Evolutionary conservation across 805 yeast genomes (phyloP).

Genomic region (Metschnikowia vanudenii): DNA sequence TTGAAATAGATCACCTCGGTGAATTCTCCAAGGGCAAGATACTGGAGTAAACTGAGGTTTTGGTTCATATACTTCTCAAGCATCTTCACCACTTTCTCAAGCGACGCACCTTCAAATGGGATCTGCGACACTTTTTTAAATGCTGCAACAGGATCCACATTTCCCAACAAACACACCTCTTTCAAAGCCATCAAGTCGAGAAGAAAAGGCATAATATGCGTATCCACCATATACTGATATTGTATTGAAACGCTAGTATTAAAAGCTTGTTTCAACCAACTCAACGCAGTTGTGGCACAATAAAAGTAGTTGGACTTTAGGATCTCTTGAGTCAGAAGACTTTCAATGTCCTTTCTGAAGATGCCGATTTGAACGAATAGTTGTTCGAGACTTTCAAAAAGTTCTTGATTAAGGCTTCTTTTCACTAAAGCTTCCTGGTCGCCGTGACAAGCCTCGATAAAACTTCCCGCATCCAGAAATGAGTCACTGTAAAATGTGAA

Average conservation of each 20-base stretch:
- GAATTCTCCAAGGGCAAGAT: constrained; percentile 62
- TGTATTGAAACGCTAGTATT: constrained; percentile 53
- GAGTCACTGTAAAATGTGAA: constrained; percentile 45
- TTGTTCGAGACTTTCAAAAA: constrained; percentile 36
- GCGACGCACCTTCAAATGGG: constrained; percentile 24
- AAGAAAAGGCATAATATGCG: constrained; percentile 65
- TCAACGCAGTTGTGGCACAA: constrained; percentile 61
- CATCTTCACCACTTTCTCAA: constrained; percentile 34
- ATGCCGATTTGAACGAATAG: constrained; percentile 31
- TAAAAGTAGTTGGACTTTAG: constrained; percentile 60
- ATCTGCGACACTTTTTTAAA: constrained; percentile 46
- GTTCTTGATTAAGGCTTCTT: constrained; percentile 20
- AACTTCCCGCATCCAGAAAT: constrained; percentile 35
- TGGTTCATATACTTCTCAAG: constrained; percentile 37
- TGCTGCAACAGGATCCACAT: constrained; percentile 51
- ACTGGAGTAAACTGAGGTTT: constrained; percentile 46
- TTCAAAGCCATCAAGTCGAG: constrained; percentile 62
- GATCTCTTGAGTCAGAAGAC: constrained; percentile 52
- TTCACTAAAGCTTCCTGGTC: constrained; percentile 9
- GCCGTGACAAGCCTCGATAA: constrained; percentile 34
- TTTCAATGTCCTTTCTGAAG: constrained; percentile 37
- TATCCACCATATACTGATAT: constrained; percentile 49
- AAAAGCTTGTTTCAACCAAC: constrained; percentile 56
- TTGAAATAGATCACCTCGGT: constrained; percentile 70
- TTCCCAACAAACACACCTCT: constrained; percentile 76